Percentiles rank a stretch among this genome's conserved stretches.
Conservation (phyloP, 441 rosid genomes). For the Aleurites moluccanus region DNA sequence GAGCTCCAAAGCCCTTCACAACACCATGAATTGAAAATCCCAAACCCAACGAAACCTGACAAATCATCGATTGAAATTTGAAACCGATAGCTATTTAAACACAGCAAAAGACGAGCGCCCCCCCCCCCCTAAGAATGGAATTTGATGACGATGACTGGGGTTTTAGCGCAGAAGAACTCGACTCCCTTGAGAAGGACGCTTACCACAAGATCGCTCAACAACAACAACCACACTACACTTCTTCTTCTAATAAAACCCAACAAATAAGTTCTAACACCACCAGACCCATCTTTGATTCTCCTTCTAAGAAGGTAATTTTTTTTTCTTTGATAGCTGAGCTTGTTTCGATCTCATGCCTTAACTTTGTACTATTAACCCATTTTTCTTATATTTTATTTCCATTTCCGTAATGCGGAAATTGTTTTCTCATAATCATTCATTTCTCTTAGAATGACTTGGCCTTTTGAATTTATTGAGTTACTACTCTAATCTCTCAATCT, state of each 20-base stretch:
- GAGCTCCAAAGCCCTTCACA: background rate
- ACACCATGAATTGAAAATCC: background rate
- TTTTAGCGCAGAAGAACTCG: conserved; percentile 75
- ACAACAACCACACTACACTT: conserved; percentile 15
- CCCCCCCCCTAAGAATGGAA: conserved; percentile 28
- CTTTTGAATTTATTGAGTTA: background rate
- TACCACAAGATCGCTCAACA: conserved; percentile 52
- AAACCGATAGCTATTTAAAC: too few species aligned
- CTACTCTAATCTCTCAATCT: background rate
- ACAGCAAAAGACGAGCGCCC: background rate
- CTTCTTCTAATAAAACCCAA: conserved; percentile 19
- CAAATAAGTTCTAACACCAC: background rate
- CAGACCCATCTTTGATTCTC: conserved; percentile 25
- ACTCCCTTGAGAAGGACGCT: conserved; percentile 78
- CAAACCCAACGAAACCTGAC: background rate
- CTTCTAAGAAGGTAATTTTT: conserved; percentile 30
- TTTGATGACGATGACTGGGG: conserved; percentile 77
- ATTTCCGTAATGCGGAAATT: background rate
- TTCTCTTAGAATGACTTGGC: too few species aligned
- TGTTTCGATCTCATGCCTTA: background rate
- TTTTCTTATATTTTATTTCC: background rate
- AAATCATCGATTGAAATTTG: background rate
- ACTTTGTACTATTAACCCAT: background rate
- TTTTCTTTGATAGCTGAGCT: conserved; percentile 1
- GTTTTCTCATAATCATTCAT: too few species aligned